A percentile compares a stretch with the other conserved stretches of the same genome.
Evolutionary conservation across 768 basidiomycete species (phyloP).

Genomic region (Lentinula sp.): DNA sequence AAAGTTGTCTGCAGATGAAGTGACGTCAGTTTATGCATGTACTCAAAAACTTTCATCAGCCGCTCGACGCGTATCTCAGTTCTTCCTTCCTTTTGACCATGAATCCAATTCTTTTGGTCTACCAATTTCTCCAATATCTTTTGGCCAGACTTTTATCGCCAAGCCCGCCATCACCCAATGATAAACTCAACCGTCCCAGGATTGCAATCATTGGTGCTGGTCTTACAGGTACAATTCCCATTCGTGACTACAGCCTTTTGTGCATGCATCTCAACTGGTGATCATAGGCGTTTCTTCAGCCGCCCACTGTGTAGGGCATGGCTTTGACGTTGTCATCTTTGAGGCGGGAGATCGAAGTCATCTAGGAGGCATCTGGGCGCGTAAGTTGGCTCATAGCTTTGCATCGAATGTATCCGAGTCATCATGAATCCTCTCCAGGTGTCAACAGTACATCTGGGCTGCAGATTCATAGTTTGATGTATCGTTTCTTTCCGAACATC

Average conservation of each 20-base stretch:
- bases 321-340: constrained; percentile 3
- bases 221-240: background rate
- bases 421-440: background rate
- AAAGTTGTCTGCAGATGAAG: background rate
- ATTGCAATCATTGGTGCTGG: constrained; percentile 5
- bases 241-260: no score
- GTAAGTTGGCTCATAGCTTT: background rate
- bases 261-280: background rate
- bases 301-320: constrained; percentile 5
- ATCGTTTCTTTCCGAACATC: constrained; percentile 3
- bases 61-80: background rate
- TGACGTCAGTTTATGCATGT: background rate
- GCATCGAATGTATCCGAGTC: background rate
- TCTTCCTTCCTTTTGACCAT: background rate
- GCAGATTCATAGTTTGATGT: constrained; percentile 7
- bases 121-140: constrained; percentile 1
- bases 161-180: background rate
- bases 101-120: constrained; percentile 2
- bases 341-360: background rate
- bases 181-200: background rate
- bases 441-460: constrained; percentile 6
- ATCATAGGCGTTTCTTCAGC: background rate
- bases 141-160: background rate
- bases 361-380: constrained; percentile 6
- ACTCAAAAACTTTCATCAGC: background rate